Evolutionary conservation across 2,329 filamentous ascomycete species (phyloP), one percentile per base, ranked within the genome.

Genomic region (Clarireedia sp.): DNA sequence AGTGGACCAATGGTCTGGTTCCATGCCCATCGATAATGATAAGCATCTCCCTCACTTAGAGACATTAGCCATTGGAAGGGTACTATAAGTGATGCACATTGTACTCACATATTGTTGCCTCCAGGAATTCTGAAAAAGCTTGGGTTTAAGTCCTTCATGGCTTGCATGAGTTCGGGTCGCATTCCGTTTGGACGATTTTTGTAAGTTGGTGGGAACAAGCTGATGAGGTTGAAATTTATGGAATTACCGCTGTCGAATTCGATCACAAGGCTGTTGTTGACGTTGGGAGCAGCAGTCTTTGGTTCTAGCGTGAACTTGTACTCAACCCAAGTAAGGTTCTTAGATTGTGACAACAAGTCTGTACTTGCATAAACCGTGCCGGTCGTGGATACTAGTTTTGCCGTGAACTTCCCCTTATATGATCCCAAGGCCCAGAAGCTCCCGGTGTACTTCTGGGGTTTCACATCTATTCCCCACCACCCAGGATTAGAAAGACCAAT

Each of bases 121-220:
- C 84, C 84, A 0, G 84, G 83, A 55, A 86, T 78, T 17, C 85
- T 76, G 40, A 87, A 74, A 62, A 85, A 78, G 16, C 74, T 75
- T 0, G 78, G 76, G 45, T 79, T 76, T 1, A 82, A 64, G 9
- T 71, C 73, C 2, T 73, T 76, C 2, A 85, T 66, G 7, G 75
- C 73, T 56, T 79, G 72, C 3, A 75, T 77, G 53, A 85, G 68
- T 51, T 85, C 80, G 8, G 74, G 67, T 5, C 81, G 72, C 46
- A 83, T 68, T 0, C 82, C 82, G 60, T 86, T 86, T 50, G 56
- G 44, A n/a, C 57, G 73, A 58, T 73, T 71, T 61, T 82, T 82
- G 65, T 77, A 83, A 0, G 80, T 83, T 1, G 78, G 78, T 3
- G 79, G 80, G 68, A 83, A 83, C 9, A 83, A 64, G 56, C 77